Percentiles rank a stretch among this genome's conserved stretches.
Evolutionary conservation across 768 basidiomycete species (phyloP).

Genomic region (Rhizopogon rudus): DNA sequence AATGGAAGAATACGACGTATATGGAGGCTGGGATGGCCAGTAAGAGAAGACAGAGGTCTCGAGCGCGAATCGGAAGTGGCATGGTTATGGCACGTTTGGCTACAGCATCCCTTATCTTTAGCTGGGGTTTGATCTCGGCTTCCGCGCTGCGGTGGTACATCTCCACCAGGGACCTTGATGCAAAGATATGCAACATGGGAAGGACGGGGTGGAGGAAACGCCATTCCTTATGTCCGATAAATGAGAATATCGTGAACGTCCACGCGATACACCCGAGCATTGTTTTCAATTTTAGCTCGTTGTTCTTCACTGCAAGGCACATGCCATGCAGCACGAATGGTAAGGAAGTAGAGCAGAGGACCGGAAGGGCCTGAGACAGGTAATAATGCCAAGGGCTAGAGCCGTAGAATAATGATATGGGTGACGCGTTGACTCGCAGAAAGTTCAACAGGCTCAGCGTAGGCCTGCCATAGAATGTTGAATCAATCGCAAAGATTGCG

Average conservation of each 20-base stretch:
- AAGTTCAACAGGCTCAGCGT: conserved; percentile 83
- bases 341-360: conserved; percentile 67
- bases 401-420: conserved; percentile 92
- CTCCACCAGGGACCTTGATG: conserved; percentile 65
- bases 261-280: conserved; percentile 53
- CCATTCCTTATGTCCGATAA: conserved; percentile 95
- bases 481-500: conserved; percentile 51
- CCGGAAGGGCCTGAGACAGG: conserved; percentile 76
- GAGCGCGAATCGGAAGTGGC: conserved; percentile 29
- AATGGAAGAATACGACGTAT: conserved; percentile 74
- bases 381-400: conserved; percentile 86
- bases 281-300: conserved; percentile 27
- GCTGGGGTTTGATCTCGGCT: background rate
- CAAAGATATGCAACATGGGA: conserved; percentile 77
- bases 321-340: conserved; percentile 70
- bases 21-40: conserved; percentile 56
- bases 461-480: conserved; percentile 58
- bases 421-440: conserved; percentile 73
- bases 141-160: conserved; percentile 20
- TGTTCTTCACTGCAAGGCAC: conserved; percentile 29
- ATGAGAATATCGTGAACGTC: conserved; percentile 67
- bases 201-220: conserved; percentile 91
- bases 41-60: conserved; percentile 40
- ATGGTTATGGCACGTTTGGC: background rate
- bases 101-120: conserved; percentile 1